Conservation (phyloP, 1,284 basidiomycete genomes). For the Cutaneotrichosporon sp. region DNA sequence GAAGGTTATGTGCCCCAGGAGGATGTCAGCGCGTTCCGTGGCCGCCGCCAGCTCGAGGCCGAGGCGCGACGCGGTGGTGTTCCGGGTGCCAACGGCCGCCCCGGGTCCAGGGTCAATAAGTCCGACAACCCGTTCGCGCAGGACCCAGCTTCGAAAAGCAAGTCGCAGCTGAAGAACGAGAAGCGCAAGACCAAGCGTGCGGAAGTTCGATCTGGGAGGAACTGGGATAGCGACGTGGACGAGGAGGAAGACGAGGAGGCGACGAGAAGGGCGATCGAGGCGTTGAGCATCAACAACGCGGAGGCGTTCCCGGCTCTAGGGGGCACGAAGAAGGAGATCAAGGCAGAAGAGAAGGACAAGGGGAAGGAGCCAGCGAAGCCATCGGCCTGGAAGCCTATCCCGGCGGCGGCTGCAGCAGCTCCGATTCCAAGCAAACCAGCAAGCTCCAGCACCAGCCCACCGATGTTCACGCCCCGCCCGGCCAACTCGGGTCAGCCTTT, state of each 20-base stretch:
- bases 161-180: slow-evolving; percentile 72
- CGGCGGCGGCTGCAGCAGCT: neutral
- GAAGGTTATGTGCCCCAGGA: slow-evolving; percentile 94
- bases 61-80: slow-evolving; percentile 48
- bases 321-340: neutral
- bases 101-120: slow-evolving; percentile 11
- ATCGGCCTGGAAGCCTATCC: neutral
- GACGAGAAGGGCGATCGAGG: slow-evolving; percentile 26
- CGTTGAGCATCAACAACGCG: slow-evolving; percentile 10
- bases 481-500: no score
- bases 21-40: slow-evolving; percentile 78
- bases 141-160: slow-evolving; percentile 21
- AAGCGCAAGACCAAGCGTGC: slow-evolving; percentile 45
- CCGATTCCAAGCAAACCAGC: neutral
- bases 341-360: neutral
- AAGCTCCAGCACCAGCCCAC: neutral
- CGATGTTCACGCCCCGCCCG: no score
- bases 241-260: slow-evolving; percentile 23
- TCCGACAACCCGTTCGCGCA: slow-evolving; percentile 27
- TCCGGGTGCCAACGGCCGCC: neutral
- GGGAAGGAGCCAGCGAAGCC: neutral
- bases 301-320: slow-evolving; percentile 23
- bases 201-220: neutral
- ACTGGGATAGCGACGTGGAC: slow-evolving; percentile 35
- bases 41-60: slow-evolving; percentile 65